phyloP scores from a whole-genome alignment of 1,139 yeast species.

The Spencermartinsiella ligniputridi region DNA sequence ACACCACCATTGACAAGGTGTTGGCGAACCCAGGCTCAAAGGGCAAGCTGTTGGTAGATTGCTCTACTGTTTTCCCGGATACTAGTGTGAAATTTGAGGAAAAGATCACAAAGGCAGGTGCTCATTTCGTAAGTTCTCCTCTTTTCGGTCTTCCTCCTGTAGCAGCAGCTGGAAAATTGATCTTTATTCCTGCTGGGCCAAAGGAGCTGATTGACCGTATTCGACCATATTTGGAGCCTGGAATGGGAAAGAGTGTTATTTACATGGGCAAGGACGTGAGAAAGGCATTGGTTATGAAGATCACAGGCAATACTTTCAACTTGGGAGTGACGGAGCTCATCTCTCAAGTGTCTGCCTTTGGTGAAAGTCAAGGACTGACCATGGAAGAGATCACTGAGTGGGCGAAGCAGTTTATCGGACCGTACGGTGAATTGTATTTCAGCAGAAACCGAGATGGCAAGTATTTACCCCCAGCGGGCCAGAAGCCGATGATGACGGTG shows the following conservation, averaged over 20 bases:
- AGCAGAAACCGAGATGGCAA: conserved; percentile 19
- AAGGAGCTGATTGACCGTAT: conserved; percentile 20
- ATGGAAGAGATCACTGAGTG: conserved; percentile 19
- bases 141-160: conserved; percentile 32
- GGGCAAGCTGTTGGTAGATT: conserved; percentile 27
- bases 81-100: conserved; percentile 20
- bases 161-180: conserved; percentile 26
- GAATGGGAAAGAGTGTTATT: conserved; percentile 26
- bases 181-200: conserved; percentile 28
- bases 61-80: conserved; percentile 30
- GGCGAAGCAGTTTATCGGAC: conserved; percentile 22
- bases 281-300: conserved; percentile 26
- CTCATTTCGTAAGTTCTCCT: conserved; percentile 26
- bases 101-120: conserved; percentile 19
- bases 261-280: conserved; percentile 27
- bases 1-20: conserved; percentile 10
- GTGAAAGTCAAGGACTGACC: conserved; percentile 27
- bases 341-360: conserved; percentile 27
- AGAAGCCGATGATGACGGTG: conserved; percentile 24
- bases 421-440: conserved; percentile 21
- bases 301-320: conserved; percentile 30
- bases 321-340: conserved; percentile 28
- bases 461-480: conserved; percentile 21
- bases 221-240: conserved; percentile 22
- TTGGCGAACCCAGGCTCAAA: conserved; percentile 6